Base-by-base conservation (phyloP, 1,284 basidiomycete species). In the Trichosporon coremiiforme region DNA sequence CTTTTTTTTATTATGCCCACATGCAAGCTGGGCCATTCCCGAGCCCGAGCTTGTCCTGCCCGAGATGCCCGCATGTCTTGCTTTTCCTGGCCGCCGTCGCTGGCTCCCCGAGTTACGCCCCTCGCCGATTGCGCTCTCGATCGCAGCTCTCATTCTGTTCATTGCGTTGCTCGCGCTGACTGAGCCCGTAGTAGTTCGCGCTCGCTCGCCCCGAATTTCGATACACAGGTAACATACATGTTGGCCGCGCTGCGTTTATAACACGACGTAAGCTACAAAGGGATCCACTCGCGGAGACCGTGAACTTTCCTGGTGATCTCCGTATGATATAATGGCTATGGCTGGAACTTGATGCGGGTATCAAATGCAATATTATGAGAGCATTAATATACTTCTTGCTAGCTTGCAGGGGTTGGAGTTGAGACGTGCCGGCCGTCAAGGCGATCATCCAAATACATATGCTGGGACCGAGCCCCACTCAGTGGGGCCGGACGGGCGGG, bases 191-290 rank as follows among this genome's bases (percentile, higher is more conserved):
- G 33, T 4, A 35, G 33, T 9, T 35, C 33, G 33, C 33, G 33
- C n/a, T n/a, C n/a, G n/a, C 33, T 13, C 10, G 10, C 22, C n/a
- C 22, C 53, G 12, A 17, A 6, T 2, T 1, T 60, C 57, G n/a
- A 60, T 60, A 60, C 57, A 60, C 57, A 33, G 10, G 29, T 60
- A n/a, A 60, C 57, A 60, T 60, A 60, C 57, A 60, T 60, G 31
- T 33, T 33, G 31, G 57, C 57, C 57, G 57, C 57, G 57, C 57
- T 35, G 31, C 57, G 57, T 60, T 60, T 60, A 60, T 60, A 15
- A 60, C 57, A 60, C 57, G 57, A 60, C 57, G 57, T 60, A 60
- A 60, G 57, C 57, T 60, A 60, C 57, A 60, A 9, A 60, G 36
- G 36, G 12, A 13, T 60, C 12, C 29, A 33, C 31, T 33, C 55